Conservation (phyloP, 225 moss, liverwort and hornwort species). For the Neckera pumila region DNA sequence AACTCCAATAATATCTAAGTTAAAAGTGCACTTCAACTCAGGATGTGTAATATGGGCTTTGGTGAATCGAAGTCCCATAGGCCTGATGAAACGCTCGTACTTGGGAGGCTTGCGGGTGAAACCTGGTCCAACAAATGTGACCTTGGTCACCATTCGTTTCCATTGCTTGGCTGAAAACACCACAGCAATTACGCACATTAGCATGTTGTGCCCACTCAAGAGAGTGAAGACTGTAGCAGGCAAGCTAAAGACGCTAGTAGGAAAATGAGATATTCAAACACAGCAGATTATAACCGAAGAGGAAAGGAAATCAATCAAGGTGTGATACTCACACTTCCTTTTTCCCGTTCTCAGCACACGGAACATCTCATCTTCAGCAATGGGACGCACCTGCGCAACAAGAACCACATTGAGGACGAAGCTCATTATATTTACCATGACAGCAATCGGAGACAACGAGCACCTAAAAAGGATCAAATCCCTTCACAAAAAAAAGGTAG, state of each 20-base stretch:
- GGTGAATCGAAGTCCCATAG: slow-evolving; percentile 96
- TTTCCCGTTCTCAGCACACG: slow-evolving; percentile 88
- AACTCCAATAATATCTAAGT: slow-evolving; percentile 89
- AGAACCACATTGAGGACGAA: neutral
- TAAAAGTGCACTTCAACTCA: slow-evolving; percentile 93
- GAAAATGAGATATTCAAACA: neutral
- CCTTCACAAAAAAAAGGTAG: neutral
- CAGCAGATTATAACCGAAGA: neutral
- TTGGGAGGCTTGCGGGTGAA: slow-evolving; percentile 96
- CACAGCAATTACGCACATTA: neutral
- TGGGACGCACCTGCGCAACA: slow-evolving; percentile 68
- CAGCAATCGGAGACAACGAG: neutral
- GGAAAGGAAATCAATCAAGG: neutral
- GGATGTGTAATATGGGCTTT: slow-evolving; percentile 97
- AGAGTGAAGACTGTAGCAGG: neutral
- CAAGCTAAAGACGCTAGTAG: neutral
- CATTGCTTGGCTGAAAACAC: slow-evolving; percentile 73
- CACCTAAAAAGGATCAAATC: neutral
- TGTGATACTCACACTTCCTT: slow-evolving; percentile 68
- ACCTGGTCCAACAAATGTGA: slow-evolving; percentile 93
- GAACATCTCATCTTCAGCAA: slow-evolving; percentile 99
- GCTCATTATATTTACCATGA: neutral
- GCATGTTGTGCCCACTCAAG: neutral
- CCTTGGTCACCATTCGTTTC: slow-evolving; percentile 96
- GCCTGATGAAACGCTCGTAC: slow-evolving; percentile 96